phyloP scores from a whole-genome alignment of 805 yeast species.

The Ascoidea rubescens region DNA sequence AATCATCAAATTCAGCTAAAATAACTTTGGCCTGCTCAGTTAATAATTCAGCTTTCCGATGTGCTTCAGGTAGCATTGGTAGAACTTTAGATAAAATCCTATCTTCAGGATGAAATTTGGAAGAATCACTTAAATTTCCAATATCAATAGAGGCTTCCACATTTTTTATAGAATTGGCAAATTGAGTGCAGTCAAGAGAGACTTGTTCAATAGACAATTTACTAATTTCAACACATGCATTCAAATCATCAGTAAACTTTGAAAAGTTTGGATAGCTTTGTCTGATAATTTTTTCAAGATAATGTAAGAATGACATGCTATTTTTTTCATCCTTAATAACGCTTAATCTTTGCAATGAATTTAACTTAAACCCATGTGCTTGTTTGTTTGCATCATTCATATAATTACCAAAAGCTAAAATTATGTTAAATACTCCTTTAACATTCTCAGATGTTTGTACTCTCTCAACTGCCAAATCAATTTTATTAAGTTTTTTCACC shows the following conservation, averaged over 20 bases:
- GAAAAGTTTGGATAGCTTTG: constrained; percentile 70
- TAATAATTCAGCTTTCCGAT: constrained; percentile 51
- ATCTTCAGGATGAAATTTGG: constrained; percentile 75
- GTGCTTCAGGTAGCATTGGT: constrained; percentile 63
- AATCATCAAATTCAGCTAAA: constrained; percentile 45
- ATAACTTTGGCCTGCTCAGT: constrained; percentile 51
- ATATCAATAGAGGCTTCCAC: constrained; percentile 60
- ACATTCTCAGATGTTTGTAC: constrained; percentile 55
- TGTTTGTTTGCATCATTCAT: constrained; percentile 92
- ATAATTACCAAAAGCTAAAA: constrained; percentile 84
- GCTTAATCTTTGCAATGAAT: constrained; percentile 78
- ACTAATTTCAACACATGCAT: constrained; percentile 42
- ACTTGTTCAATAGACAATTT: constrained; percentile 77
- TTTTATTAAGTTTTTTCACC: constrained; percentile 44
- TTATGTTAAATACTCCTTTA: constrained; percentile 64
- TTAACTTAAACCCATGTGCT: constrained; percentile 83
- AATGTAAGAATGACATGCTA: constrained; percentile 80
- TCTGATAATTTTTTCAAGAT: constrained; percentile 81
- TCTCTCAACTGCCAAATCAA: constrained; percentile 63
- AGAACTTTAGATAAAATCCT: constrained; percentile 44
- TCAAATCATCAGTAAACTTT: constrained; percentile 59
- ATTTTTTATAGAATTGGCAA: constrained; percentile 45
- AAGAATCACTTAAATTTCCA: constrained; percentile 77
- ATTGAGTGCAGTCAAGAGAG: constrained; percentile 55
- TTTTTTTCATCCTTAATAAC: constrained; percentile 85